These are phyloP conservation scores for Lentinus brumalis DNA, from an alignment of 768 basidiomycete genomes.

Conservation along the genomic window DNA sequence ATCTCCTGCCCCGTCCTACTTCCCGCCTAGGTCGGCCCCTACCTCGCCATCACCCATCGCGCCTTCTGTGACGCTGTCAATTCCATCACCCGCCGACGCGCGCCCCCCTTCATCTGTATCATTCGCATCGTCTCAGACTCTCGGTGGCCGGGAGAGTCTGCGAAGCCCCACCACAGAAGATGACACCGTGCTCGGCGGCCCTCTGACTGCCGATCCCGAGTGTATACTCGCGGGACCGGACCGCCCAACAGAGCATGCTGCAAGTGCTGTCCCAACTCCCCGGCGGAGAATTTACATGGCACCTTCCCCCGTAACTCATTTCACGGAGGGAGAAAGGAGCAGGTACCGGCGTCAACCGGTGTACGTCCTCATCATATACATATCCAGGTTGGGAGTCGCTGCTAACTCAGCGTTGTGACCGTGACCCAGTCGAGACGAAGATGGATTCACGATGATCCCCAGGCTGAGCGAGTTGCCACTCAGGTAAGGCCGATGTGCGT, in stretches of 20 bases:
- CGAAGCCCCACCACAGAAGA: neutral
- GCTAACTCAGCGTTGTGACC: too few relatives aligned
- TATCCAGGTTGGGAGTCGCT: too few relatives aligned
- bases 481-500: too few relatives aligned
- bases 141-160: neutral
- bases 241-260: neutral
- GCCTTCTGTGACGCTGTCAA: neutral
- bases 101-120: neutral
- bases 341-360: too few relatives aligned
- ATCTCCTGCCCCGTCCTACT: neutral
- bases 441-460: too few relatives aligned
- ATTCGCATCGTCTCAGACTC: neutral
- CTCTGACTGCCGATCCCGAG: neutral
- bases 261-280: too few relatives aligned
- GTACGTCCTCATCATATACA: too few relatives aligned
- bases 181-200: neutral
- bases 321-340: too few relatives aligned
- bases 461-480: too few relatives aligned
- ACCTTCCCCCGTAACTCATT: too few relatives aligned
- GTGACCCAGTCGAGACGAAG: too few relatives aligned
- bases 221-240: neutral
- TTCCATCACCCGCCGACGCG: neutral
- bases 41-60: neutral
- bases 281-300: neutral
- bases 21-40: neutral